phyloP scores from a whole-genome alignment of 345 rosid species.

The Noccaea caerulescens region DNA sequence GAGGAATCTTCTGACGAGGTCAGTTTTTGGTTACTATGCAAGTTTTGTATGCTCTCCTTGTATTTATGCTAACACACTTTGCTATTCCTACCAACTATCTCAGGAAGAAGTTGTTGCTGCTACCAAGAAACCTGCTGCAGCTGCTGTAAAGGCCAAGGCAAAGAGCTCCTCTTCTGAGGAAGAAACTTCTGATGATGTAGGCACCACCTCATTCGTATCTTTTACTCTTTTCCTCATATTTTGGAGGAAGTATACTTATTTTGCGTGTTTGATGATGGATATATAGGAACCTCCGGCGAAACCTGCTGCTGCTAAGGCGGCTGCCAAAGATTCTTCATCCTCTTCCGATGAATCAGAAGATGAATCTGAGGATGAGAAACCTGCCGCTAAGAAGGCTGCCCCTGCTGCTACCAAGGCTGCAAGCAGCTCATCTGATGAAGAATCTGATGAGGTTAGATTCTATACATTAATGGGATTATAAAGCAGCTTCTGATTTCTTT shows the following conservation, averaged over 20 bases:
- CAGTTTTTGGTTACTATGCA: neutral
- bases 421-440: slow-evolving; percentile 45
- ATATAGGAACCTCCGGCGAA: slow-evolving; percentile 44
- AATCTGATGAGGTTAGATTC: slow-evolving; percentile 43
- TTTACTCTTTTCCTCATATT: neutral
- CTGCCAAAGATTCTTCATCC: slow-evolving; percentile 45
- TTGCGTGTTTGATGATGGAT: neutral
- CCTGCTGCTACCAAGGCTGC: slow-evolving; percentile 43
- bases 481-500: neutral
- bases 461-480: neutral
- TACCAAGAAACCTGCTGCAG: slow-evolving; percentile 39
- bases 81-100: neutral
- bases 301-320: slow-evolving; percentile 43
- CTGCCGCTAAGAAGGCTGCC: slow-evolving; percentile 45
- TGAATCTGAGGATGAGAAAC: slow-evolving; percentile 44
- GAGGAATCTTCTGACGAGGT: slow-evolving; percentile 56
- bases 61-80: neutral
- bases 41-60: neutral
- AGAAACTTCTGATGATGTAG: slow-evolving; percentile 51
- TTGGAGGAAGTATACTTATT: neutral
- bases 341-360: slow-evolving; percentile 44
- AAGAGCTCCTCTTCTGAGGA: slow-evolving; percentile 52
- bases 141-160: slow-evolving; percentile 49
- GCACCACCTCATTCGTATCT: neutral
- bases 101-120: slow-evolving; percentile 37